Base-by-base conservation (phyloP, 208 protist species). In the Naegleria lovaniensis region DNA sequence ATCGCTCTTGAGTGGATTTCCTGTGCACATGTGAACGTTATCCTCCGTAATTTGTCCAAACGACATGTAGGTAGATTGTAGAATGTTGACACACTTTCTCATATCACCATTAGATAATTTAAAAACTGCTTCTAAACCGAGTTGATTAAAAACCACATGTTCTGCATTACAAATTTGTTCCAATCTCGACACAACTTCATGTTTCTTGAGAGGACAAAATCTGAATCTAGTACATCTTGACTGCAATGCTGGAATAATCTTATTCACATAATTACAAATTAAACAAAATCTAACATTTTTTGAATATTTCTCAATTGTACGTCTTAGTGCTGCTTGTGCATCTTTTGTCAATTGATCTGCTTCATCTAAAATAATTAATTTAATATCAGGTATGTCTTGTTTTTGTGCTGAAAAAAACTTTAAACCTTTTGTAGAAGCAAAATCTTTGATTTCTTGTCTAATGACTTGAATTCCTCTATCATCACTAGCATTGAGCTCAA, bases 361-460 rank as follows among this genome's bases (percentile, higher is more conserved):
- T 94, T 99, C 99, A 93, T 99, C 99, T 4, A 99, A 95, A 39
- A 99, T 97, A 88, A 99, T 97, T 2, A 99, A 94, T 92, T 99
- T 99, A 91, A 98, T 98, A 40, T 91, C 92, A 67, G 55, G 55
- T 67, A 13, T 67, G 11, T 15, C 22, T 29, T 67, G 19, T 67
- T 67, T 4, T 67, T 67, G 2, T 48, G 92, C 38, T 13, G 84
- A 85, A 92, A 99, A 99, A 88, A 99, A 96, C 58, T 96, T 98
- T 29, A 67, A 67, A 1, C 55, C 55, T 51, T 95, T 94, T 40
- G 98, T 99, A 89, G 96, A 98, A 22, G 98, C 97, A 94, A 99
- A 99, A 67, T 97, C 94, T 90, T 99, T 99, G 59, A 99, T 98
- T 92, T 99, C 94, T 29, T 99, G 94, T 87, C 98, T 95, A 36